Conservation (phyloP, 495 filamentous ascomycete species). For the Xylaria curta region DNA sequence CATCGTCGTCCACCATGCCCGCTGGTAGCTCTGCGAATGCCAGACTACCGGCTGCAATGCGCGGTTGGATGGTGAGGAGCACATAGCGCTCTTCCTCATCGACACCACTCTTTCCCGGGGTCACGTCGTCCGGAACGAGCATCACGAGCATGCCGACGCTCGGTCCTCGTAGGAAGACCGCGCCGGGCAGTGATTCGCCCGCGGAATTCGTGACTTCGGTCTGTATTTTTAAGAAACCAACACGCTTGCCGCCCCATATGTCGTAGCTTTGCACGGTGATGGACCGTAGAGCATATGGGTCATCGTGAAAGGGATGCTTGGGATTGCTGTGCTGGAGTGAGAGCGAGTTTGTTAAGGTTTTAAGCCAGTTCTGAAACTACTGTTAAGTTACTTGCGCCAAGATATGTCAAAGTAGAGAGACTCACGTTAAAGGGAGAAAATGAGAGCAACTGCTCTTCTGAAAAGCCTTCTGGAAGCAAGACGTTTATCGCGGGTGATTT, state of each 20-base stretch:
- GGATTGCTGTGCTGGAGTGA: constrained; percentile 60
- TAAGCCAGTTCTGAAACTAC: constrained; percentile 64
- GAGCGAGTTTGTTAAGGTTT: constrained; percentile 69
- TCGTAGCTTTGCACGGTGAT: constrained; percentile 79
- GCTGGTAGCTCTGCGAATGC: constrained; percentile 82
- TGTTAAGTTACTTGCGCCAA: constrained; percentile 20
- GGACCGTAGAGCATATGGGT: constrained; percentile 72
- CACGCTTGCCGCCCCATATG: constrained; percentile 65
- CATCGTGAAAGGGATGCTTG: constrained; percentile 71
- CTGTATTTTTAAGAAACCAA: constrained; percentile 82
- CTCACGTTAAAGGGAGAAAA: constrained; percentile 72
- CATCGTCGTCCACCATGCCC: constrained; percentile 80
- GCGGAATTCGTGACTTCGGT: constrained; percentile 67
- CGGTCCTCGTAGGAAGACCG: constrained; percentile 80
- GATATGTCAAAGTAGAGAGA: neutral
- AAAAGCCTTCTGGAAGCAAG: constrained; percentile 63
- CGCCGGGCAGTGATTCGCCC: constrained; percentile 74
- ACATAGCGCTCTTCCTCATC: constrained; percentile 67
- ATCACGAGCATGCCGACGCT: constrained; percentile 85
- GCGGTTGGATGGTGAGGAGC: constrained; percentile 82
- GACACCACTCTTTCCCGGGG: constrained; percentile 30
- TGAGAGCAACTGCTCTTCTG: constrained; percentile 65
- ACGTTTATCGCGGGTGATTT: constrained; percentile 55
- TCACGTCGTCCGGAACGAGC: constrained; percentile 72
- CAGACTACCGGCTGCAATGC: constrained; percentile 78